Evolutionary conservation across 2,329 filamentous ascomycete genomes (phyloP), one percentile per base, ranked within the genome.

Genomic region (Alternaria sp.): DNA sequence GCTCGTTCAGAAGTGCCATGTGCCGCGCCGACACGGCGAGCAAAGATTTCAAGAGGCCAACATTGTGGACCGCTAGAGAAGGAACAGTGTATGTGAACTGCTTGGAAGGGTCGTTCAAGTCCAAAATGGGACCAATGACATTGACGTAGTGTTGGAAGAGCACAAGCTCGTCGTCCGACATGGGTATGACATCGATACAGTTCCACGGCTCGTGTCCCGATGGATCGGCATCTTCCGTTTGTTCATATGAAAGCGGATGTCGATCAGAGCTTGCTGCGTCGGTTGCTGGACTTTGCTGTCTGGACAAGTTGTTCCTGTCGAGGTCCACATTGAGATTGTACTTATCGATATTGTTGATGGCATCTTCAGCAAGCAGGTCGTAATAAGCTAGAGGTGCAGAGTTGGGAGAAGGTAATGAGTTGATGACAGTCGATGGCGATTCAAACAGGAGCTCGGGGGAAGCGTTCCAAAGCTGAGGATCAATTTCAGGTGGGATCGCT

Each of bases 41-140:
- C 6, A 89, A 80, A 15, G 87, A 86, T 66, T 87, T 87, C 79
- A 89, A 82, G 4, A 89, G 70, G 1, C 87, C 87, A 25, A 83
- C 78, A 66, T 89, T 89, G 26, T 83, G 81, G 60, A 87, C 75
- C 3, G 85, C 83, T 10, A 78, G 58, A 15, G 73, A 63, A 25
- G 76, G 76, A 3, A 77, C 73, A 14, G 57, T 80, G 61, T 68
- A 80, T 3, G 77, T 67, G 15, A 79, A 78, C 47, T 83, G 80
- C 58, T 74, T 76, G 5, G 75, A 67, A 1, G 82, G 80, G 65
- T 84, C 83, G 58, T 80, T 82, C 1, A 84, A 71, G 64, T 85
- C 83, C 33, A 84, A 71, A 71, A 82, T 82, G 0, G 75, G 67
- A 8, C 80, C 79, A 44, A 81, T 71, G 2, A 73, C 70, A 15